A percentile compares a stretch with the other conserved stretches of the same genome.
phyloP scores from a whole-genome alignment of 768 basidiomycete genomes.

The button mushroom (Agaricus bisporus) region DNA sequence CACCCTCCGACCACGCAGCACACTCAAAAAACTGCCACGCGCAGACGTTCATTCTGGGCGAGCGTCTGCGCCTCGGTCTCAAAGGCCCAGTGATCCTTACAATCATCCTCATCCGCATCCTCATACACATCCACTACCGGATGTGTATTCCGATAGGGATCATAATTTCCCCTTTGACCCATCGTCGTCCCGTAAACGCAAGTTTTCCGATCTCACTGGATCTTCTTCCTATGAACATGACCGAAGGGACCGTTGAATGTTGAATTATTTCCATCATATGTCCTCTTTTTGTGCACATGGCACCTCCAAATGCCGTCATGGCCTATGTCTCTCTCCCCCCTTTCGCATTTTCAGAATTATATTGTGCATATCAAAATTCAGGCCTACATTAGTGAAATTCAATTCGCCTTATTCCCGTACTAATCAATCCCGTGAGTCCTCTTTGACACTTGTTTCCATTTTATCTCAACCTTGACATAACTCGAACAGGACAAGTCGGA shows the following conservation, averaged over 20 bases:
- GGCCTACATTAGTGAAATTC: slow-evolving; percentile 6
- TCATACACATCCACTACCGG: slow-evolving; percentile 12
- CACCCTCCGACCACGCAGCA: slow-evolving; percentile 18
- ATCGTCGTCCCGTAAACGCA: slow-evolving; percentile 22
- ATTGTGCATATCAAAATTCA: slow-evolving; percentile 9
- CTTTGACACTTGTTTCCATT: too few relatives aligned
- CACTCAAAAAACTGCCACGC: slow-evolving; percentile 72
- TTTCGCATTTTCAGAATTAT: slow-evolving; percentile 9
- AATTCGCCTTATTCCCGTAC: slow-evolving; percentile 7
- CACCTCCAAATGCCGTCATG: too few relatives aligned
- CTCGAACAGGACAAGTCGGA: background rate
- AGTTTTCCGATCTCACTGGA: slow-evolving; percentile 16
- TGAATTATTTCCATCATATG: slow-evolving; percentile 12
- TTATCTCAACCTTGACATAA: background rate
- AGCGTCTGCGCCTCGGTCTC: slow-evolving; percentile 63
- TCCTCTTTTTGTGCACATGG: slow-evolving; percentile 8
- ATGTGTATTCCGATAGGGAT: slow-evolving; percentile 21
- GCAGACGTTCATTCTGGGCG: slow-evolving; percentile 77
- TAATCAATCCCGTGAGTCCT: slow-evolving; percentile 17
- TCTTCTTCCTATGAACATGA: background rate
- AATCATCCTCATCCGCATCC: slow-evolving; percentile 1
- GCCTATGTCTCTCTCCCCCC: too few relatives aligned
- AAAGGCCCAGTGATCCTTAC: slow-evolving; percentile 35
- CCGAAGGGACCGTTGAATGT: background rate
- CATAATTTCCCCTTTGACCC: slow-evolving; percentile 24